Conservation (phyloP, 1,284 basidiomycete genomes). For the Leccinum solheimii region DNA sequence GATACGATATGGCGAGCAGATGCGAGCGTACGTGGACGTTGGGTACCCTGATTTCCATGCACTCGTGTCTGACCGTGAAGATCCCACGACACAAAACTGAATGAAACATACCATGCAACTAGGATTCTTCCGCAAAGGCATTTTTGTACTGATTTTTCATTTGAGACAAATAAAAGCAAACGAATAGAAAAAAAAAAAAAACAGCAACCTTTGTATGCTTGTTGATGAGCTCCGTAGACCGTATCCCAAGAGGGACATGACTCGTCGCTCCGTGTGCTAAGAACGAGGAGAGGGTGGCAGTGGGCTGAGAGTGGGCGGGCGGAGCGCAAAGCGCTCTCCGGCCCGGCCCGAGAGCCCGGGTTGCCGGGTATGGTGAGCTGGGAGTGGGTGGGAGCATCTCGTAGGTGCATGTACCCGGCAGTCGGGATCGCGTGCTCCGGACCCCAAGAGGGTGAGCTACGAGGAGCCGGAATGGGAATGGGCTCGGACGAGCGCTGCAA, state of each 20-base stretch:
- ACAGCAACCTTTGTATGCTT: not conserved
- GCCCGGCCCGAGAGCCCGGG: too few relatives aligned
- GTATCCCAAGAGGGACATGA: not conserved
- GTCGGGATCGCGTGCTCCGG: too few relatives aligned
- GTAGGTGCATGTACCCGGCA: too few relatives aligned
- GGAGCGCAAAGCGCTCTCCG: too few relatives aligned
- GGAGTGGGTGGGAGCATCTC: too few relatives aligned
- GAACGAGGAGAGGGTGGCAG: too few relatives aligned
- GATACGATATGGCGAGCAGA: constrained; percentile 36
- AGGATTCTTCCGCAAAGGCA: not conserved
- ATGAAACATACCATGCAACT: not conserved
- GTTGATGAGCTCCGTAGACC: not conserved
- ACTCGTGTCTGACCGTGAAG: not conserved
- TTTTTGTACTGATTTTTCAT: not conserved
- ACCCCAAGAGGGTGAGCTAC: too few relatives aligned
- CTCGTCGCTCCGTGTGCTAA: not conserved
- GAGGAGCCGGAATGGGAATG: too few relatives aligned
- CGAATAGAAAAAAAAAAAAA: not conserved
- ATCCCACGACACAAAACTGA: not conserved
- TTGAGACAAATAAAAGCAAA: not conserved
- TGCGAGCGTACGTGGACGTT: not conserved
- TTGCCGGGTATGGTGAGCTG: too few relatives aligned
- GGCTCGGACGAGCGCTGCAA: too few relatives aligned
- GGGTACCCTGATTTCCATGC: not conserved
- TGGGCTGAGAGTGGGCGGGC: too few relatives aligned